Conservation (phyloP, 345 rosid species). For the Rhodomyrtus tomentosa region DNA sequence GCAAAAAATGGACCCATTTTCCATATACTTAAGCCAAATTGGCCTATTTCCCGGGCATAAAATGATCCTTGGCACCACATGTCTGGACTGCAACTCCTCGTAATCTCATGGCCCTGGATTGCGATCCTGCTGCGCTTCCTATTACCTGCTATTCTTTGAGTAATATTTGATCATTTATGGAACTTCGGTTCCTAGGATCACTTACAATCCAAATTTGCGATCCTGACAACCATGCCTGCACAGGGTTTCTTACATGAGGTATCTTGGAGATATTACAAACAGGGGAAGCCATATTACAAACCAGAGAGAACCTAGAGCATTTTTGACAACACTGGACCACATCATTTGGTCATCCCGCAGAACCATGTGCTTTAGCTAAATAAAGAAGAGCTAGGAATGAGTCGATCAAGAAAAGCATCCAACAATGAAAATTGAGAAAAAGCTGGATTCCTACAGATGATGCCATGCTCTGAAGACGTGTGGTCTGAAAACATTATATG, state of each 20-base stretch:
- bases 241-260: not conserved
- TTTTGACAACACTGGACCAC: not conserved
- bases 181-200: not conserved
- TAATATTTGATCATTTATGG: not conserved
- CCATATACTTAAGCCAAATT: not conserved
- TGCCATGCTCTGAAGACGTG: not conserved
- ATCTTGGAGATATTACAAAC: not conserved
- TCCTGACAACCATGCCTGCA: not conserved
- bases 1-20: not conserved
- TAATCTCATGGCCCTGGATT: not conserved
- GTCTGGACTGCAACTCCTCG: not conserved
- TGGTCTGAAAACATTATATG: not conserved
- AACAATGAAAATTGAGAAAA: not conserved
- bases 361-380: not conserved
- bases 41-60: not conserved
- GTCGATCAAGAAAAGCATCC: not conserved
- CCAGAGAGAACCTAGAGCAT: not conserved
- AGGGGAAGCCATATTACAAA: not conserved
- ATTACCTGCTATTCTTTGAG: not conserved
- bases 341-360: not conserved
- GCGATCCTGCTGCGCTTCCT: not conserved
- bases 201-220: not conserved
- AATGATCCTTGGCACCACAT: not conserved
- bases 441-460: not conserved
- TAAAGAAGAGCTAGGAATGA: not conserved